Evolutionary conservation across 257 asterid species (phyloP).

Genomic region (Jaltomata sinuosa): DNA sequence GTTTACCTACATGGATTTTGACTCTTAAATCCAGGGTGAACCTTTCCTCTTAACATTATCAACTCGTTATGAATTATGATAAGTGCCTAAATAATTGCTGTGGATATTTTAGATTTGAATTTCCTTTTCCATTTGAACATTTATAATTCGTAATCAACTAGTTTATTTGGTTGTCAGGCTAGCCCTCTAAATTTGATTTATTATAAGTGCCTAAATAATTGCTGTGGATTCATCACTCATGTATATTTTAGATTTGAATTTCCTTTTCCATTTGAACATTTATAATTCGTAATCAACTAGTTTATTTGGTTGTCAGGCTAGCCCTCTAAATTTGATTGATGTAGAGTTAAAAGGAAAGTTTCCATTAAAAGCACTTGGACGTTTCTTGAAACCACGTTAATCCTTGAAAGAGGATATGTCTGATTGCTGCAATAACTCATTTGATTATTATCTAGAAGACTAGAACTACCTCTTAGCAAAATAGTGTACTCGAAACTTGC

Average conservation of each 20-base stretch:
- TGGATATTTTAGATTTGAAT: neutral
- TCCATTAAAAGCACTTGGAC: neutral
- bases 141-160: neutral
- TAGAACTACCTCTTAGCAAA: neutral
- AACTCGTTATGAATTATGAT: neutral
- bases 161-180: neutral
- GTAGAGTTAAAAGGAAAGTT: neutral
- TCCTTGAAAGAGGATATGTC: neutral
- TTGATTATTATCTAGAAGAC: neutral
- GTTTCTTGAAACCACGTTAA: neutral
- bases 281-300: neutral
- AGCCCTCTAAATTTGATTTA: neutral
- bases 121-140: neutral
- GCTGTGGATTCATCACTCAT: neutral
- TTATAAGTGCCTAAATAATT: neutral
- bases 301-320: neutral
- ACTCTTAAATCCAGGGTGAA: neutral
- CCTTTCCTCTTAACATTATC: neutral
- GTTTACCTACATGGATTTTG: neutral
- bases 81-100: neutral
- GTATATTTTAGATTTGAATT: neutral
- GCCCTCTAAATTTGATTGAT: neutral
- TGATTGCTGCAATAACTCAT: neutral
- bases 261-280: neutral
- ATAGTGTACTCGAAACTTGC: neutral